Evolutionary conservation across 371 early-diverging fungal genomes (phyloP), one percentile per base, ranked within the genome.

Genomic region (Catenaria anguillulae): DNA sequence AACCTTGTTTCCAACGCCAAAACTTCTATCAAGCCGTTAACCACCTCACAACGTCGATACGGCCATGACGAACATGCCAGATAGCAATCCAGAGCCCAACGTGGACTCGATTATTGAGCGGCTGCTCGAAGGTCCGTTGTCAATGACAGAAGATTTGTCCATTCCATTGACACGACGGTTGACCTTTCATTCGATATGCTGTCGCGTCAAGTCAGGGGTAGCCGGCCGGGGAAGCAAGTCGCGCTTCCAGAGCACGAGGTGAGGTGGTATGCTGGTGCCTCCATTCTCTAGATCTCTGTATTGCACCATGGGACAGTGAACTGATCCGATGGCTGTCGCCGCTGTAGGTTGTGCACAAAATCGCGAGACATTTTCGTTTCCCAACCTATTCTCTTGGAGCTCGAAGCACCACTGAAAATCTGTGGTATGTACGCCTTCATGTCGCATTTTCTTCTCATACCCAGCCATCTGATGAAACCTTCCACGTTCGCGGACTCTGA

Each of bases 401-500:
- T 96, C 55, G 88, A 88, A 61, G 92, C 92, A n/a, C 97, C 95
- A 15, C 84, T 95, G 63, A 95, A 93, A 67, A 87, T 96, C 63
- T 91, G 90, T 67, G 93, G 90, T n/a, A n/a, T n/a, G n/a, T n/a
- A 15, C 2, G 17, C 33, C 64, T 73, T 31, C 21, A 55, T 40
- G 33, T 40, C 10, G 10, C 40, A 65, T 31, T 67, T 70, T 19
- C 66, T 73, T 35, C 54, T 55, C 60, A 40, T 34, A n/a, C 55
- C 31, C 68, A 72, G 10, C 17, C 56, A 43, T 40, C 10, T 17
- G 37, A 70, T 64, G 64, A 33, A 63, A 69, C 24, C 54, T n/a
- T n/a, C n/a, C n/a, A n/a, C n/a, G n/a, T n/a, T n/a, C n/a, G n/a
- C n/a, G n/a, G n/a, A n/a, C n/a, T n/a, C n/a, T n/a, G n/a, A n/a